Percentiles rank a stretch among this genome's conserved stretches.
phyloP scores from a whole-genome alignment of 345 rosid genomes.

The Euphorbia lathyris region DNA sequence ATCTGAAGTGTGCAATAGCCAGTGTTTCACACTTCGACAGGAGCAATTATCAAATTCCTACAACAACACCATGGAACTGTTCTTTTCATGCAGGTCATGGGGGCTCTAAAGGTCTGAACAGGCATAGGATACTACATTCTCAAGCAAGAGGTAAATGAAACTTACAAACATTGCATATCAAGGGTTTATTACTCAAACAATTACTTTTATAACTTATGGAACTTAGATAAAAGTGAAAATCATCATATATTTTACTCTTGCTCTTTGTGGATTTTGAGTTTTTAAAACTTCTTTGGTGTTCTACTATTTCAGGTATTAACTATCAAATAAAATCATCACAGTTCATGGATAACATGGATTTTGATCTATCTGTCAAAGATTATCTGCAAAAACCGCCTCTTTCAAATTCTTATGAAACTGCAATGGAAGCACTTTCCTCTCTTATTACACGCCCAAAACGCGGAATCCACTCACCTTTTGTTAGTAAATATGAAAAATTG shows the following conservation, averaged over 20 bases:
- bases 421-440: constrained; percentile 85
- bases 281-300: constrained; percentile 16
- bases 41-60: constrained; percentile 19
- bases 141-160: constrained; percentile 16
- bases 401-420: constrained; percentile 60
- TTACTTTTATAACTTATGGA: neutral
- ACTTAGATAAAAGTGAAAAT: neutral
- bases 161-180: neutral
- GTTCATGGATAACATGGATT: constrained; percentile 33
- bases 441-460: constrained; percentile 68
- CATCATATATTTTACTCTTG: neutral
- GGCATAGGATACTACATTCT: constrained; percentile 10
- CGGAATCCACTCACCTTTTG: constrained; percentile 39
- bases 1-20: constrained; percentile 30
- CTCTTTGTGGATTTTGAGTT: constrained; percentile 8
- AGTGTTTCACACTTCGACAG: constrained; percentile 32
- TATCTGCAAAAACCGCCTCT: constrained; percentile 32
- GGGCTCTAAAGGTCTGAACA: constrained; percentile 5
- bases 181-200: neutral
- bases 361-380: constrained; percentile 33
- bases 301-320: constrained; percentile 40
- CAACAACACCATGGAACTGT: constrained; percentile 19
- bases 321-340: constrained; percentile 37
- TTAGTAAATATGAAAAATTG: constrained; percentile 50
- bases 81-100: constrained; percentile 19